These are phyloP conservation scores for Thermomucor indicae-seudaticae DNA, from an alignment of 371 early-diverging fungal species.

Conservation along the genomic window DNA sequence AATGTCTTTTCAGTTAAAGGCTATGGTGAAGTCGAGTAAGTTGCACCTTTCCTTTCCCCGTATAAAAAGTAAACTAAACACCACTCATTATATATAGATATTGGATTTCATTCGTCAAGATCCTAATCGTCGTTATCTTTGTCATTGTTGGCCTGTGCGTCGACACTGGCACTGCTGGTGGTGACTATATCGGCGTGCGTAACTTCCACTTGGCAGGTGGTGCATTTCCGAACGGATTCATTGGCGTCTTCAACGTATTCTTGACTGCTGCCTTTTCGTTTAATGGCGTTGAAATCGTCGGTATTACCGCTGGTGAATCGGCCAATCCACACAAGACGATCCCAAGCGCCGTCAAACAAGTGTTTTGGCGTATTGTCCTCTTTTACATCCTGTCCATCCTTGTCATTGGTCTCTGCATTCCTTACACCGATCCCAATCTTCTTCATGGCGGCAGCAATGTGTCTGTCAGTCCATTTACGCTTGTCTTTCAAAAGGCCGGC, in stretches of 20 bases:
- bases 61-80: constrained; percentile 2
- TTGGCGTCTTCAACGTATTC: constrained; percentile 67
- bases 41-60: neutral
- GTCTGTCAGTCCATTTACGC: constrained; percentile 68
- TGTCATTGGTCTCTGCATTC: constrained; percentile 69
- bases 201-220: constrained; percentile 72
- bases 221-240: constrained; percentile 72
- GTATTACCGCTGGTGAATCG: constrained; percentile 75
- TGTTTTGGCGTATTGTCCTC: constrained; percentile 71
- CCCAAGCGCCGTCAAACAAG: constrained; percentile 70
- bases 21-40: constrained; percentile 60
- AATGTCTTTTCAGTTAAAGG: constrained; percentile 67
- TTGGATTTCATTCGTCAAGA: constrained; percentile 56
- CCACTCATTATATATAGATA: constrained; percentile 17
- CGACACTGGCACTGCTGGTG: constrained; percentile 51
- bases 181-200: constrained; percentile 44
- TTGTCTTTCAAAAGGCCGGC: constrained; percentile 69
- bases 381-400: constrained; percentile 74
- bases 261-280: constrained; percentile 82
- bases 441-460: constrained; percentile 39
- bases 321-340: constrained; percentile 69
- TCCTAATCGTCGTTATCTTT: constrained; percentile 61
- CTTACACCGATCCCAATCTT: constrained; percentile 56
- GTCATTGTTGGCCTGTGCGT: constrained; percentile 74
- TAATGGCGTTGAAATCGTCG: constrained; percentile 79